Evolutionary conservation across 371 early-diverging fungal genomes (phyloP), one percentile per base, ranked within the genome.

Genomic region (Umbelopsis sp.): DNA sequence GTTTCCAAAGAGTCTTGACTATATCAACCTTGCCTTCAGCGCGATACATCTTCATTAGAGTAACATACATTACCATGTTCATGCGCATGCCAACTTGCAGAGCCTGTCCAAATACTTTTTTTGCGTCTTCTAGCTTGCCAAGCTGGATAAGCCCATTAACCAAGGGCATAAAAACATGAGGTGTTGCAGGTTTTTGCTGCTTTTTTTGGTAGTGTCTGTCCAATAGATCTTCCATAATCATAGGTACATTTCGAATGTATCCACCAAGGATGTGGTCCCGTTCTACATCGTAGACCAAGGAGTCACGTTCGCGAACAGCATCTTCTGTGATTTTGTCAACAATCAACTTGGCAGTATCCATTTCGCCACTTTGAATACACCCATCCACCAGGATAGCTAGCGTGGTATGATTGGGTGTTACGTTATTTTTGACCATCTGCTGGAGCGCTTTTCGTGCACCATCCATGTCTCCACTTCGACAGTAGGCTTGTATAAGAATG

Each of bases 401-500:
- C 2, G 78, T 75, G 8, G 69, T 48, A 46, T 68, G 64, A 37
- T 74, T 72, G 4, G 81, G 80, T 35, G 70, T 50, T 7, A 74
- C 29, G 5, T 74, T 75, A 9, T 67, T 74, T 66, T 75, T 65
- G 12, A 72, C 66, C 78, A 83, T 83, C 3, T 72, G 74, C 14
- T 80, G 74, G 65, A 81, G 63, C 4, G 76, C 67, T 4, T 70
- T 66, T 53, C 67, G 50, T 9, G 74, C 83, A 0, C 79, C 71
- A 25, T 74, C 69, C 9, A 57, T 57, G 35, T 57, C 57, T 3
- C 50, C 46, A 14, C 63, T 69, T 16, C 63, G 70, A 12, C 52
- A 45, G 63, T 83, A 81, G 16, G 77, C 72, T 62, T 78, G 80
- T 73, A 83, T 79, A 24, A 83, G 44, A 20, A 75, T 72, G 2